Evolutionary conservation across 768 basidiomycete species (phyloP), one percentile per base, ranked within the genome.

Genomic region (Xerocomellus intermedius): DNA sequence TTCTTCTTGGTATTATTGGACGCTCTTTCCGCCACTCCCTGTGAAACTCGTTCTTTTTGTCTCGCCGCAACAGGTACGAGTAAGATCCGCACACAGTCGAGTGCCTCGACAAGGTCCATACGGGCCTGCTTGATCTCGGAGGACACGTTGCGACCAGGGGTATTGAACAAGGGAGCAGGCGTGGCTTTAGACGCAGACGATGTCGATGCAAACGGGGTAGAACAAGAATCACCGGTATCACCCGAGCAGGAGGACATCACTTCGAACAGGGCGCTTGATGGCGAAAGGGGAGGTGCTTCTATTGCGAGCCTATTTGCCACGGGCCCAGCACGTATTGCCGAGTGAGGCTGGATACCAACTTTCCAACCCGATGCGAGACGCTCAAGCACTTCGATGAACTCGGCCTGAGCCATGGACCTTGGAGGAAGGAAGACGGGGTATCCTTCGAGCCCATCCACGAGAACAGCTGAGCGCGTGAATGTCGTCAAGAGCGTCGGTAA

Each of bases 391-490:
- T 95, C 93, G 54, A 91, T 75, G 61, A 93, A 94, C 72, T 94
- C 91, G 10, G 91, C 91, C 64, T 95, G 93, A 0, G 87, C 85
- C 87, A 94, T 91, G 13, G 90, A 91, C 32, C 93, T 78, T 14
- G 93, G 89, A 9, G 91, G 89, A 0, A 91, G 74, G 70, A 95
- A 95, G 44, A 95, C 79, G 8, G 93, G 93, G 69, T 91, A 93
- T 1, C 92, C 91, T 67, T 94, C 93, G 38, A 94, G 78, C 2
- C 87, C 86, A 55, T 94, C 89, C 8, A 94, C 83, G 24, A 91
- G 73, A 13, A 79, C 72, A 0, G 89, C 85, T 2, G 86, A 79
- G 50, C 80, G 83, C 30, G 81, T 73, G 62, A 94, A 93, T 0
- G 82, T 79, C 8, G 81, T 78, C 12, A 91, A 72, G 30, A 91